Base-by-base conservation (phyloP, 768 basidiomycete genomes). In the Hirschioporus abietinus region DNA sequence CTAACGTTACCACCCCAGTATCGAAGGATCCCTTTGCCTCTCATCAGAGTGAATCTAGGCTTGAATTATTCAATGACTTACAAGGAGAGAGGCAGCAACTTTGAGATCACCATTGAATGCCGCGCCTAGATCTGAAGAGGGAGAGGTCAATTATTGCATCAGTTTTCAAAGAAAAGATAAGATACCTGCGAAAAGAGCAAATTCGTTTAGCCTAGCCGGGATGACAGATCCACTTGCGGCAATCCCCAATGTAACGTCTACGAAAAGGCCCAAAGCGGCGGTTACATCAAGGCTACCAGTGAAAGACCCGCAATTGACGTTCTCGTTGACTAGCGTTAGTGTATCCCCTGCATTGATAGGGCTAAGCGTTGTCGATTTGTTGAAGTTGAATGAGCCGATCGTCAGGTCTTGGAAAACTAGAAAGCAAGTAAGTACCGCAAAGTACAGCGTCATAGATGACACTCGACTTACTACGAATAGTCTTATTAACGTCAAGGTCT, bases 181-280 rank as follows among this genome's bases (percentile, higher is more conserved):
- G 75, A 65, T 63, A 80, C 81, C 73, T 26, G 76, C 71, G 57
- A 76, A 73, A 52, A 81, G 62, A 0, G 74, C 74, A 52, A 83
- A 79, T 42, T 77, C 73, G 0, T 70, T 66, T 2, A 84, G 67
- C 30, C 77, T 72, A 0, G 81, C 82, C 1, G 84, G 85, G 1
- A 84, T 64, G 60, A 86, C 72, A 5, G 81, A 81, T 18, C 85
- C 84, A 35, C 66, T 72, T 0, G 78, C 82, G 7, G 76, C 80
- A 9, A 84, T 71, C 17, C 81, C 82, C n/a, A 82, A 70, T 60
- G 60, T 61, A 15, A 61, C 60, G 12, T 72, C 63, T 26, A 72
- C 68, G 35, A 70, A 68, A 12, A 74, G 67, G 58, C 70, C 67
- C 15, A 68, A 66, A 18, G 66, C 70, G 9, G 71, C 74, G 26